Evolutionary conservation across 257 asterid species (phyloP), one percentile per base, ranked within the genome.

Genomic region (Plantago major): DNA sequence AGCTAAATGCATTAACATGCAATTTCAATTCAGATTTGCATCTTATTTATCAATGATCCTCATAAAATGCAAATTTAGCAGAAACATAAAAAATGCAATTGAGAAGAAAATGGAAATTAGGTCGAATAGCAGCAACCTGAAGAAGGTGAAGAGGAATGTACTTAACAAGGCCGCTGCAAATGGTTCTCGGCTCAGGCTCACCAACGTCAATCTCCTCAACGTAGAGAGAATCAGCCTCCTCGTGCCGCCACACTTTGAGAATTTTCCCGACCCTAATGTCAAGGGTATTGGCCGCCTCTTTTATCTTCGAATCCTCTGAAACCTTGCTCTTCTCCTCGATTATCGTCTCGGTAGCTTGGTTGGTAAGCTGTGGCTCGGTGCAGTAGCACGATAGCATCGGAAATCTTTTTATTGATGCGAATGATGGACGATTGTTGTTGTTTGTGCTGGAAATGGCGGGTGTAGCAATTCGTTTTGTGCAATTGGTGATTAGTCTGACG

Each of bases 181-280:
- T 91, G 58, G 80, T 86, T 72, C 98, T 74, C 3, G 95, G 95
- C 72, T 91, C 87, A 10, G 90, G 52, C 66, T 91, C 98, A 8
- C 98, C 98, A 10, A 88, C 86, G 51, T 91, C 98, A 28, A 91
- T 96, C 81, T 91, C 95, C 79, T 91, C 98, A 16, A 91, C 98
- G 69, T 84, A 91, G 33, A 91, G 91, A 6, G 98, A 85, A 79
- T 91, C 96, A 15, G 98, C 98, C 76, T 91, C 98, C 55, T 80
- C 94, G 38, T 91, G 98, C 67, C 88, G 76, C 95, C 95, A 91
- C 0, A 86, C 96, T 68, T 74, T 83, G 49, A 78, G 50, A 63
- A 91, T 81, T 71, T 71, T 75, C 40, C 98, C 98, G 18, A 84
- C 96, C 74, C 96, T 78, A 10, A 91, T 61, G 56, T 91, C 98